phyloP scores from a whole-genome alignment of 202 grass and related monocot genomes.

The Carex arenaria region DNA sequence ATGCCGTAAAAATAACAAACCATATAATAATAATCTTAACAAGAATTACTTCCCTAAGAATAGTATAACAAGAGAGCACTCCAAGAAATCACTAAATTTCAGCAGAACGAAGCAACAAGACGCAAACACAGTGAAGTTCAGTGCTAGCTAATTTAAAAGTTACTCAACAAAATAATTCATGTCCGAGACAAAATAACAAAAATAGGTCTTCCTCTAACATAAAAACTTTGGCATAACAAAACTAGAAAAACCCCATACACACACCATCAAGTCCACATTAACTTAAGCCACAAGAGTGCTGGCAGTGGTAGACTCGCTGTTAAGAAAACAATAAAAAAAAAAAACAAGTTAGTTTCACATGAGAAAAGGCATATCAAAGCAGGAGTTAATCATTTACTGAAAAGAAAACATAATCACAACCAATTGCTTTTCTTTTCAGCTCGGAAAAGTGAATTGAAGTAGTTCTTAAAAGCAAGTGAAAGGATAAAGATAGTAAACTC shows the following conservation, averaged over 20 bases:
- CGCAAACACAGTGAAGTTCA: neutral
- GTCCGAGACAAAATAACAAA: neutral
- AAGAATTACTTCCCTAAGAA: neutral
- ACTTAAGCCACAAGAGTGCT: slow-evolving; percentile 55
- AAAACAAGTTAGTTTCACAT: neutral
- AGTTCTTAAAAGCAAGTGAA: no score
- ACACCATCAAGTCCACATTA: neutral
- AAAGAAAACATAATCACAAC: neutral
- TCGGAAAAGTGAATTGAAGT: no score
- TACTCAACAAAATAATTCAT: neutral
- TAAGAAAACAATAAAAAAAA: neutral
- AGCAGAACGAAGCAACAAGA: neutral
- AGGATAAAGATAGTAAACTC: neutral
- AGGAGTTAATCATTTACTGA: neutral
- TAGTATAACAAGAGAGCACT: neutral
- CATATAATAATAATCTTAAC: neutral
- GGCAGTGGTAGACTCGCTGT: slow-evolving; percentile 52
- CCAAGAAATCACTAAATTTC: neutral
- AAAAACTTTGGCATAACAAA: slow-evolving; percentile 7
- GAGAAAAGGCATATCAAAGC: neutral
- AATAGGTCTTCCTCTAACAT: slow-evolving; percentile 1
- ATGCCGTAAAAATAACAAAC: neutral
- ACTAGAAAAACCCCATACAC: neutral
- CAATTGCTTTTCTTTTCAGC: no score
- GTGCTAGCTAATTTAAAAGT: neutral